Conservation (phyloP, 257 asterid genomes). For the Rhazya stricta region DNA sequence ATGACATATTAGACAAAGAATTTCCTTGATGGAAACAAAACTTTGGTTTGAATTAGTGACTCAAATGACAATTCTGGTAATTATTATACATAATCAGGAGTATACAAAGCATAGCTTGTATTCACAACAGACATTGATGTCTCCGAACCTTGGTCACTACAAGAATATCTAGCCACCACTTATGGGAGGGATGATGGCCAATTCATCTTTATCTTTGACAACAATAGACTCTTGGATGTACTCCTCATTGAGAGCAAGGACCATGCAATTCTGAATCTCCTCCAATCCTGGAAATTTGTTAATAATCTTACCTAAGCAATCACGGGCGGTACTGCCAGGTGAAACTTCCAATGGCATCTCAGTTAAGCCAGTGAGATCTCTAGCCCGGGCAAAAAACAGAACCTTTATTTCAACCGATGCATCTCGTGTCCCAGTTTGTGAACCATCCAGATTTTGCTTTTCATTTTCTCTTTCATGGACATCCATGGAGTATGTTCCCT, state of each 20-base stretch:
- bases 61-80: background rate
- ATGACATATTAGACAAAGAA: background rate
- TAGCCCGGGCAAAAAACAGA: slow-evolving; percentile 81
- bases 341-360: slow-evolving; percentile 61
- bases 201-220: slow-evolving; percentile 71
- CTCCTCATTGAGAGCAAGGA: slow-evolving; percentile 80
- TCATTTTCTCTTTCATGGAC: slow-evolving; percentile 11
- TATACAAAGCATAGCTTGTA: background rate
- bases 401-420: slow-evolving; percentile 51
- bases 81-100: background rate
- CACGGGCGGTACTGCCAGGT: slow-evolving; percentile 56
- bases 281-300: slow-evolving; percentile 59
- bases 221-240: slow-evolving; percentile 54
- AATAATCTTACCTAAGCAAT: slow-evolving; percentile 62
- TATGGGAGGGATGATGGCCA: slow-evolving; percentile 95
- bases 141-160: background rate
- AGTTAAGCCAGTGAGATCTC: slow-evolving; percentile 65
- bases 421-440: slow-evolving; percentile 25
- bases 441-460: slow-evolving; percentile 19
- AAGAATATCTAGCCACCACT: slow-evolving; percentile 64
- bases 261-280: slow-evolving; percentile 82
- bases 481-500: no score
- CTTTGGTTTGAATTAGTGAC: background rate
- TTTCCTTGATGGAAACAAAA: background rate
- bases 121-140: background rate